Conservation (phyloP, 2,329 filamentous ascomycete species). For the Calycina marina region DNA sequence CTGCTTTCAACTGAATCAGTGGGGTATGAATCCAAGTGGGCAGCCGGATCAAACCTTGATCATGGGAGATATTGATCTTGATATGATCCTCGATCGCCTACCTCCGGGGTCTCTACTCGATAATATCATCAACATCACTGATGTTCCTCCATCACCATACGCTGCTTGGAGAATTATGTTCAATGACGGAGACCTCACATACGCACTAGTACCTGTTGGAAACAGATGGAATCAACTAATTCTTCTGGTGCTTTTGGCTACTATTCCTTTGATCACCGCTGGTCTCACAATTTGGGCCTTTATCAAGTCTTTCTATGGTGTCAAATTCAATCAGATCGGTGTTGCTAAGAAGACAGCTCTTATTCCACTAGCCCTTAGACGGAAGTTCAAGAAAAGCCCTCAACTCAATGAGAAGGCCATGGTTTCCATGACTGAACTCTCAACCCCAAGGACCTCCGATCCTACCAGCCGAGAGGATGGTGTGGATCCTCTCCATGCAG, state of each 20-base stretch:
- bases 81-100: constrained; percentile 45
- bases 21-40: constrained; percentile 51
- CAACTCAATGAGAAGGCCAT: constrained; percentile 11
- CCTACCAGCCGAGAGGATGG: not conserved
- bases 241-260: constrained; percentile 37
- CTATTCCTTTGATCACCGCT: constrained; percentile 37
- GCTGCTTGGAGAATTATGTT: constrained; percentile 39
- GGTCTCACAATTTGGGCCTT: constrained; percentile 37
- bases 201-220: constrained; percentile 36
- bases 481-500: constrained; percentile 1
- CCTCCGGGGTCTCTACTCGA: constrained; percentile 41
- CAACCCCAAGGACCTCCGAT: constrained; percentile 3
- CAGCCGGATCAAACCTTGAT: constrained; percentile 43
- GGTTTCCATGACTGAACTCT: constrained; percentile 3
- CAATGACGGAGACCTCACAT: constrained; percentile 37
- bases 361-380: constrained; percentile 24
- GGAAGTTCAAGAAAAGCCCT: constrained; percentile 23
- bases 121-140: constrained; percentile 43
- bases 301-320: constrained; percentile 37
- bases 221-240: constrained; percentile 37
- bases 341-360: constrained; percentile 33
- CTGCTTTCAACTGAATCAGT: constrained; percentile 46
- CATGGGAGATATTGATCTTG: constrained; percentile 45
- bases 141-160: constrained; percentile 36
- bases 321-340: constrained; percentile 45